Percentiles rank a stretch among this genome's conserved stretches.
Evolutionary conservation across 768 basidiomycete genomes (phyloP).

Genomic region (Suillus subalutaceus): DNA sequence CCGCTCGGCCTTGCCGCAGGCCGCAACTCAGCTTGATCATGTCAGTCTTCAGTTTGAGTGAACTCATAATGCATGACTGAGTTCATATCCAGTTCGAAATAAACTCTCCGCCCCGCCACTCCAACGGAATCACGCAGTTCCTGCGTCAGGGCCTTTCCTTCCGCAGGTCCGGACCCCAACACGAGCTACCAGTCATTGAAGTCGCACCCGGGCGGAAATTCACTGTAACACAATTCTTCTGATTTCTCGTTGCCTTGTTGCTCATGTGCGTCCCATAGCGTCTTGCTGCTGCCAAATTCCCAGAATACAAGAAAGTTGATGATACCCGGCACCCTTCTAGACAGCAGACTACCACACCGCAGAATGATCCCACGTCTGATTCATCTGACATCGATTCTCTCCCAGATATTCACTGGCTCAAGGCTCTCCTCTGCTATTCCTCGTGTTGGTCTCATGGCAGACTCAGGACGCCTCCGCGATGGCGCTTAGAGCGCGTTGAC

Average conservation of each 20-base stretch:
- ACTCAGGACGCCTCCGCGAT: background rate
- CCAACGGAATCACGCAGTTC: background rate
- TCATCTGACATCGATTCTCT: background rate
- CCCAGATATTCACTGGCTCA: background rate
- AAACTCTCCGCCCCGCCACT: background rate
- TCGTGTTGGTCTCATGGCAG: background rate
- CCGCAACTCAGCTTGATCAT: background rate
- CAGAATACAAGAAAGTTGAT: background rate
- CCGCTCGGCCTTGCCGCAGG: background rate
- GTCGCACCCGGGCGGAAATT: background rate
- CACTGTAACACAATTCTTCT: background rate
- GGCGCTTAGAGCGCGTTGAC: background rate
- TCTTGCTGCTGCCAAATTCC: background rate
- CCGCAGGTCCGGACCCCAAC: background rate
- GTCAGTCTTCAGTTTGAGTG: background rate
- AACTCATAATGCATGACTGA: background rate
- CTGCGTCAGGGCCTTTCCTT: background rate
- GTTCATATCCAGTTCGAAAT: background rate
- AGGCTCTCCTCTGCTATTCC: background rate
- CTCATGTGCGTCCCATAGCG: background rate
- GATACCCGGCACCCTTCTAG: background rate
- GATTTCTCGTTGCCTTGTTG: background rate
- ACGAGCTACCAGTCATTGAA: background rate
- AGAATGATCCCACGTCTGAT: background rate
- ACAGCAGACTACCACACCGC: background rate